Percentiles rank a stretch among this genome's conserved stretches.
Evolutionary conservation across 1,139 yeast genomes (phyloP).

Genomic region (Pneumocystis oryctolagi): DNA sequence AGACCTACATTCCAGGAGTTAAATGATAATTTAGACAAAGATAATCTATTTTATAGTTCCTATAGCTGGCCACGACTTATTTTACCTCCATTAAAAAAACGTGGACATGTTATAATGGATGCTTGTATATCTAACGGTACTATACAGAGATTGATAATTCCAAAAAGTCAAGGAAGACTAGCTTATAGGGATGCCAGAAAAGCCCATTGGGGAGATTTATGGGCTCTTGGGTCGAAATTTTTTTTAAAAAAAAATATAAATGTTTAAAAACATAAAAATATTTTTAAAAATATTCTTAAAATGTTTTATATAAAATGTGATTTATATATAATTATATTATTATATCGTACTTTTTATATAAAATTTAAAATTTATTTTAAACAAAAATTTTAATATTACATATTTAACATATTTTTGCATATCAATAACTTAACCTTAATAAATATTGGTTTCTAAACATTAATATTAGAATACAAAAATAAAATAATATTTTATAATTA

Average conservation of each 20-base stretch:
- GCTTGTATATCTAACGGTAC: conserved; percentile 70
- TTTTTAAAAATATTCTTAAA: not conserved
- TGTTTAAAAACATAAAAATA: not conserved
- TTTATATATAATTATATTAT: too few relatives aligned
- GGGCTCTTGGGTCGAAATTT: not conserved
- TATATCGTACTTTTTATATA: too few relatives aligned
- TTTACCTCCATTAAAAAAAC: conserved; percentile 57
- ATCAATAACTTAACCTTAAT: not conserved
- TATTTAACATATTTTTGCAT: too few relatives aligned
- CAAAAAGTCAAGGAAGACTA: conserved; percentile 54
- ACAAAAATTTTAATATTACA: too few relatives aligned
- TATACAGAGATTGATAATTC: conserved; percentile 53
- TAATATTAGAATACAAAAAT: not conserved
- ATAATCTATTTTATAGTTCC: conserved; percentile 20
- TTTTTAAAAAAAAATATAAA: not conserved
- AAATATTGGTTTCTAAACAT: not conserved
- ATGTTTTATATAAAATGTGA: too few relatives aligned
- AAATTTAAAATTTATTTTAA: too few relatives aligned
- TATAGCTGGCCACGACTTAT: conserved; percentile 60
- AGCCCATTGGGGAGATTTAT: conserved; percentile 67
- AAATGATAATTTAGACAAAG: conserved; percentile 14
- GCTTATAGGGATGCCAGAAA: conserved; percentile 85
- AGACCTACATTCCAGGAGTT: conserved; percentile 5
- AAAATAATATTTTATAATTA: too few relatives aligned
- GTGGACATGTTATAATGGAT: conserved; percentile 68